Conservation (phyloP, 345 rosid species). For the Kernera saxatilis region DNA sequence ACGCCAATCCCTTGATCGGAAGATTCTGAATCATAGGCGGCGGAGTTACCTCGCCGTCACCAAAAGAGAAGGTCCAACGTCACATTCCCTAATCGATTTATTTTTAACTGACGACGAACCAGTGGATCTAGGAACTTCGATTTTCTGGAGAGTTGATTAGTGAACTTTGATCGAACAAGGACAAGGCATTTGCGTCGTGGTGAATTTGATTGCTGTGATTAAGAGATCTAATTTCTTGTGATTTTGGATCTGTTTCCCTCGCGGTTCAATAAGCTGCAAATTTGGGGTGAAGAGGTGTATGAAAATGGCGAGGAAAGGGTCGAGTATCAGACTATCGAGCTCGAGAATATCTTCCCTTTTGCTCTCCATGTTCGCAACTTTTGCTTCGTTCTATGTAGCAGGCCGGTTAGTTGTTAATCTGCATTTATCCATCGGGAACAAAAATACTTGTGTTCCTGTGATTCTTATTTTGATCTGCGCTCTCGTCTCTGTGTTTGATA, state of each 20-base stretch:
- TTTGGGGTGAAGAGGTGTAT: too few relatives aligned
- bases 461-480: not conserved
- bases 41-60: not conserved
- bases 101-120: not conserved
- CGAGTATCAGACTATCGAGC: constrained; percentile 35
- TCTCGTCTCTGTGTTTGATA: constrained; percentile 8
- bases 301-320: constrained; percentile 48
- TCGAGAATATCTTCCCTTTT: constrained; percentile 51
- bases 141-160: not conserved
- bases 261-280: not conserved
- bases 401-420: constrained; percentile 52
- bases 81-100: not conserved
- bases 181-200: not conserved
- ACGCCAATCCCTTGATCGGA: too few relatives aligned
- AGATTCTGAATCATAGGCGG: not conserved
- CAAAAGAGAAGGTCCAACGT: not conserved
- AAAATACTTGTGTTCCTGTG: not conserved
- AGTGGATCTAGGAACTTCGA: not conserved
- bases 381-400: constrained; percentile 69
- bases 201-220: not conserved
- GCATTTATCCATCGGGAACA: not conserved
- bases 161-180: not conserved
- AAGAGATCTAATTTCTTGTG: constrained; percentile 23
- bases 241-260: not conserved
- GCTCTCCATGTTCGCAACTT: constrained; percentile 61